Evolutionary conservation across 2,329 filamentous ascomycete genomes (phyloP).

Genomic region (Talaromyces rugulosus): DNA sequence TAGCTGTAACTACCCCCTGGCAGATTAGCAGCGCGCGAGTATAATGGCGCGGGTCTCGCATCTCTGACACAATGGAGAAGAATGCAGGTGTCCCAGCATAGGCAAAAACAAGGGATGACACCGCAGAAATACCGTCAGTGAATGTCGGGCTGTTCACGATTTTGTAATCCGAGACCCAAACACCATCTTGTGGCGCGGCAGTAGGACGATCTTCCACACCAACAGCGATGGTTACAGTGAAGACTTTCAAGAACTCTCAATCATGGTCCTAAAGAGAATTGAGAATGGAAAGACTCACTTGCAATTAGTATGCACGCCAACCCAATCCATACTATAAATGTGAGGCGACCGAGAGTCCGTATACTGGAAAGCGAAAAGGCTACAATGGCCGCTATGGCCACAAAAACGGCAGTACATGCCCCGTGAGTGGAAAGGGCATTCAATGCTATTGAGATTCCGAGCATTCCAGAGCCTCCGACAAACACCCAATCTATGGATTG

Average conservation of each 20-base stretch:
- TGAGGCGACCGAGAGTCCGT: slow-evolving; percentile 30
- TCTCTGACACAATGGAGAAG: slow-evolving; percentile 37
- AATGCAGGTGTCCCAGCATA: slow-evolving; percentile 28
- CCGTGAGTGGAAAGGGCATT: slow-evolving; percentile 40
- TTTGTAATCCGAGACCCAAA: background rate
- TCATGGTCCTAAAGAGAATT: background rate
- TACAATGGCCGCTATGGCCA: slow-evolving; percentile 21
- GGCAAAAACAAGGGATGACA: slow-evolving; percentile 27
- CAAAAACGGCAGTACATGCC: slow-evolving; percentile 24
- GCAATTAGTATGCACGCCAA: background rate
- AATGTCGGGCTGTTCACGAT: background rate
- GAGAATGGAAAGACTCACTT: background rate
- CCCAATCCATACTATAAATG: slow-evolving; percentile 31
- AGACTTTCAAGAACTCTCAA: background rate
- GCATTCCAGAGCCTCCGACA: slow-evolving; percentile 40
- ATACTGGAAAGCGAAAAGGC: slow-evolving; percentile 27
- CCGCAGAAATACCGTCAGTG: slow-evolving; percentile 22
- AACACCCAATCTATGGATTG: slow-evolving; percentile 26
- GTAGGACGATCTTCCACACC: background rate
- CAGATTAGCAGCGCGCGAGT: slow-evolving; percentile 28
- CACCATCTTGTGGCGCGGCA: background rate
- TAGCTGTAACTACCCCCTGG: slow-evolving; percentile 29
- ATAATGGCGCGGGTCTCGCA: slow-evolving; percentile 32
- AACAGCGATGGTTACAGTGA: background rate
- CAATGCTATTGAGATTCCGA: slow-evolving; percentile 39